These are phyloP conservation scores for Brassica hybrid DNA, from an alignment of 441 rosid genomes.

Conservation along the genomic window DNA sequence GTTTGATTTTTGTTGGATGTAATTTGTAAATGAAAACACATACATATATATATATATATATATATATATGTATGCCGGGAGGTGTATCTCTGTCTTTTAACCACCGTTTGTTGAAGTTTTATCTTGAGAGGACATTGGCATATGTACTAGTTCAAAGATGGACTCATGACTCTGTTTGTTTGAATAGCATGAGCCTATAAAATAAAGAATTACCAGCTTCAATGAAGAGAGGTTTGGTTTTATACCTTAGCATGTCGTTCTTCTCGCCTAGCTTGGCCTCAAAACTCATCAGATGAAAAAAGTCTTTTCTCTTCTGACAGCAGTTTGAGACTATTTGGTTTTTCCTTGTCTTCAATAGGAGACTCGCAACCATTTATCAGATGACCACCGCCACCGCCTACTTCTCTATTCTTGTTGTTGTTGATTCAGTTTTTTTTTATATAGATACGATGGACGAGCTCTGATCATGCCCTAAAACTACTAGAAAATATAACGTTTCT, in stretches of 20 bases:
- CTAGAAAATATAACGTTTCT: not conserved
- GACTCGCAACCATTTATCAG: constrained; percentile 6
- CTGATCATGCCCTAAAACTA: not conserved
- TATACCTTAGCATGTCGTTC: not conserved
- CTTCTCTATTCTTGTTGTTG: not conserved
- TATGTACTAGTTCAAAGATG: not conserved
- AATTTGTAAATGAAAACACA: constrained; percentile 30
- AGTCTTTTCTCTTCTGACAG: constrained; percentile 71
- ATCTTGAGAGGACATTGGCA: not conserved
- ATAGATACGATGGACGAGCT: not conserved
- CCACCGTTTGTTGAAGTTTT: not conserved
- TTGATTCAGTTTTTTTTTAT: not conserved
- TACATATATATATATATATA: not conserved
- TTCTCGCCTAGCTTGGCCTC: not conserved
- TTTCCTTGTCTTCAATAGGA: not conserved
- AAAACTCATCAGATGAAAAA: constrained; percentile 56
- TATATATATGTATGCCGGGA: not conserved
- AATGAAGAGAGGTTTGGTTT: not conserved
- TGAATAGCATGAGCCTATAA: not conserved
- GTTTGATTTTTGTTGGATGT: constrained; percentile 30
- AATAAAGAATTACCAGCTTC: not conserved
- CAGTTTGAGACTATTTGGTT: constrained; percentile 52
- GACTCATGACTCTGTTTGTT: not conserved
- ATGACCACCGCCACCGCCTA: not conserved
- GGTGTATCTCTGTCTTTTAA: constrained; percentile 1